These are phyloP conservation scores for Zygoascus meyerae DNA, from an alignment of 1,139 yeast genomes.

Conservation along the genomic window DNA sequence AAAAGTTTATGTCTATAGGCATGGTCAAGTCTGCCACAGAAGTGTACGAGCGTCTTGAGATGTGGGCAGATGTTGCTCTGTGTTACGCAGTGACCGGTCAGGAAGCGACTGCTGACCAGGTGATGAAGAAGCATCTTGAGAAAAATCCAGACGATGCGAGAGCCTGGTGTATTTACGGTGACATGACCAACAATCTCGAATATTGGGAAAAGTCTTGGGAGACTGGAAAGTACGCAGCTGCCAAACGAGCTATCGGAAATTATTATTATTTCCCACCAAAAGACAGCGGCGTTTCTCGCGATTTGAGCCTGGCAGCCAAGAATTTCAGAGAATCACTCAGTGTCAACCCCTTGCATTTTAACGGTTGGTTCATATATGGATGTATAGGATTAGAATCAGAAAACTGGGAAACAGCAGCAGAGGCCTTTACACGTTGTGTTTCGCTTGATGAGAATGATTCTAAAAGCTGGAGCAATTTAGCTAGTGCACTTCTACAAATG, in stretches of 20 bases:
- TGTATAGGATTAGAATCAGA: conserved; percentile 76
- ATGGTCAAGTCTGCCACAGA: conserved; percentile 82
- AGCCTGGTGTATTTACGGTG: conserved; percentile 82
- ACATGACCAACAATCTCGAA: conserved; percentile 67
- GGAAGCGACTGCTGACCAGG: conserved; percentile 56
- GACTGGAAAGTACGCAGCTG: conserved; percentile 72
- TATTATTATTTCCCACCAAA: conserved; percentile 65
- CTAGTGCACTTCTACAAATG: conserved; percentile 64
- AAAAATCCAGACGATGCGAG: conserved; percentile 71
- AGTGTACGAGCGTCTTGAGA: conserved; percentile 72
- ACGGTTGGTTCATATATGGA: conserved; percentile 91
- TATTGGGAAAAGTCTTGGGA: conserved; percentile 89
- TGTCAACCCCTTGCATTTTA: conserved; percentile 69
- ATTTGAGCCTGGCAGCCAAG: conserved; percentile 51
- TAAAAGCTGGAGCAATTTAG: conserved; percentile 91
- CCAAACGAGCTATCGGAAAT: conserved; percentile 76
- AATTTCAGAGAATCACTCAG: conserved; percentile 72
- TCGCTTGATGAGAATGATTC: conserved; percentile 77
- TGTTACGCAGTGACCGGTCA: conserved; percentile 87
- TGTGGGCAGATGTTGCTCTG: conserved; percentile 80
- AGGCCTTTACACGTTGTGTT: conserved; percentile 89
- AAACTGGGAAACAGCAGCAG: conserved; percentile 75
- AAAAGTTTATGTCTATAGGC: conserved; percentile 82
- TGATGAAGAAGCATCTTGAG: conserved; percentile 51
- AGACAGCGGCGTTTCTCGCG: conserved; percentile 45